phyloP scores from a whole-genome alignment of 2,329 filamentous ascomycete species.

The Tolypocladium pustulatum region DNA sequence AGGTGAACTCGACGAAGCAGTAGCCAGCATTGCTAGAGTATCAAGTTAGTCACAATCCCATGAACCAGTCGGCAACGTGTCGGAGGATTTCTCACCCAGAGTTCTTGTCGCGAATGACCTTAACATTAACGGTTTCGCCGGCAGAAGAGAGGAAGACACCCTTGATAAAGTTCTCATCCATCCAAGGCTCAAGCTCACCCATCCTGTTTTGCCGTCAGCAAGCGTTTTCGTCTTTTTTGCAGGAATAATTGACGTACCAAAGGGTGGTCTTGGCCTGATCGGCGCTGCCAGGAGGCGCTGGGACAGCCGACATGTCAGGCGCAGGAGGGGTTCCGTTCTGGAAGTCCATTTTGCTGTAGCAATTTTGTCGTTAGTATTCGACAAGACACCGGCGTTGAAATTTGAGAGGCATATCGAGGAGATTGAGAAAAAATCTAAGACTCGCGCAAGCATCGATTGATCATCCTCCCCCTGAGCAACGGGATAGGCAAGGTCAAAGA shows the following conservation, averaged over 20 bases:
- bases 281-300: slow-evolving; percentile 20
- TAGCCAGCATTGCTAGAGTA: slow-evolving; percentile 85
- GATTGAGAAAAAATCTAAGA: no score
- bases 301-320: slow-evolving; percentile 23
- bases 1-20: slow-evolving; percentile 92
- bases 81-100: slow-evolving; percentile 56
- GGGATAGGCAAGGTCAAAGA: no score
- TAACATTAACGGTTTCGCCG: slow-evolving; percentile 92
- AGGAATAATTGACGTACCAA: slow-evolving; percentile 30
- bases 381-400: background rate
- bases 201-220: slow-evolving; percentile 54
- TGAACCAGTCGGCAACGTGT: no score
- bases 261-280: slow-evolving; percentile 48
- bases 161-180: slow-evolving; percentile 97
- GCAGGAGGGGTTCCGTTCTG: slow-evolving; percentile 29
- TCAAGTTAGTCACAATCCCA: background rate
- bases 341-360: slow-evolving; percentile 22
- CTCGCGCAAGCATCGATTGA: no score
- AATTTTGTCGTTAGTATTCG: background rate
- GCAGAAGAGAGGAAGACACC: slow-evolving; percentile 82
- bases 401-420: background rate
- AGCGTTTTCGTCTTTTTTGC: background rate
- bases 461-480: no score
- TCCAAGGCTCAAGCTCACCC: slow-evolving; percentile 98
- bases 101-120: slow-evolving; percentile 99